phyloP scores from a whole-genome alignment of 805 yeast genomes.

The Saturnispora zaruensis region DNA sequence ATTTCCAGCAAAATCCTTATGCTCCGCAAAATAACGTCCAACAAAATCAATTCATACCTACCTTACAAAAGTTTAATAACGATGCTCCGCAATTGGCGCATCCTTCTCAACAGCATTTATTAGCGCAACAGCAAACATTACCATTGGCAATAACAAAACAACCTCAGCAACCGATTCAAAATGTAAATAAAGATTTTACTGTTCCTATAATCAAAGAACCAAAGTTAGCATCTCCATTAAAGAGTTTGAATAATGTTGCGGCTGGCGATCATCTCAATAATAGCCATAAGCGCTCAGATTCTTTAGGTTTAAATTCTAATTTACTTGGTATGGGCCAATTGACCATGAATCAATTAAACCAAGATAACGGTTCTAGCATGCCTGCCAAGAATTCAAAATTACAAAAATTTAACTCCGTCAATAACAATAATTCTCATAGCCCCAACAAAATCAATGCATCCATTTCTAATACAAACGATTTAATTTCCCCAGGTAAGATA shows the following conservation, averaged over 20 bases:
- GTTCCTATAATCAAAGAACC: neutral
- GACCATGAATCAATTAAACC: neutral
- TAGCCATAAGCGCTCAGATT: neutral
- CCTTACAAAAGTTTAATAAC: neutral
- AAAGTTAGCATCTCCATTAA: neutral
- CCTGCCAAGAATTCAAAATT: neutral
- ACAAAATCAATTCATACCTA: neutral
- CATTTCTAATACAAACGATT: neutral
- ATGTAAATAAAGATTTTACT: neutral
- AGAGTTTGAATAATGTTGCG: neutral
- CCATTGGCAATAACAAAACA: neutral
- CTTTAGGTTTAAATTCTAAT: slow-evolving; percentile 1
- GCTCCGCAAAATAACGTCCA: neutral
- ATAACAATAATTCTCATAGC: neutral
- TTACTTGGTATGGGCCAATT: slow-evolving; percentile 1
- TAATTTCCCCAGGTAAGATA: slow-evolving; percentile 30
- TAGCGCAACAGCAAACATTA: neutral
- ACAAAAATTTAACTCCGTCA: neutral
- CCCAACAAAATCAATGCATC: neutral
- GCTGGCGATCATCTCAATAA: neutral
- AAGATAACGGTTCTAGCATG: neutral
- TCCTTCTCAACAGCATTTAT: neutral
- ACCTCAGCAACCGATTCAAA: neutral
- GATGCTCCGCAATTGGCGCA: neutral
- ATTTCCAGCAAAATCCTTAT: slow-evolving; percentile 10